A percentile compares a stretch with the other conserved stretches of the same genome.
Evolutionary conservation across 352 stramenopile species (phyloP).

Genomic region (Pythium monospermum): DNA sequence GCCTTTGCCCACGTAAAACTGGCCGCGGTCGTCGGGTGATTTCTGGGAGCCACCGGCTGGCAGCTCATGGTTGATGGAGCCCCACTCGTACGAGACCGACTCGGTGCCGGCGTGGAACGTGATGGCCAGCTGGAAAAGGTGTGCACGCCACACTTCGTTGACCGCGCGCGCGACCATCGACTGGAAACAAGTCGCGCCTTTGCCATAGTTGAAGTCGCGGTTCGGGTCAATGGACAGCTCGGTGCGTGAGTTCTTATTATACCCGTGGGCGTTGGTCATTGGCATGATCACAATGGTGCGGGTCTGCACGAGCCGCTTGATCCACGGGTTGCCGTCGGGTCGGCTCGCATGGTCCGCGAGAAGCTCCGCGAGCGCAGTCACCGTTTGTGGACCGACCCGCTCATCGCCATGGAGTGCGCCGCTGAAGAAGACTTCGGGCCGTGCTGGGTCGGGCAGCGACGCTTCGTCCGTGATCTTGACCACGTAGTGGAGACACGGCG

Average conservation of each 20-base stretch:
- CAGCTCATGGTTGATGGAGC: constrained; percentile 78
- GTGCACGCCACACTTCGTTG: constrained; percentile 94
- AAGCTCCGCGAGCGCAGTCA: constrained; percentile 67
- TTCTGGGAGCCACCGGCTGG: constrained; percentile 32
- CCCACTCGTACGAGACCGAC: constrained; percentile 96
- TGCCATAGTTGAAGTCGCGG: constrained; percentile 94
- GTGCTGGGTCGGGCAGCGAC: constrained; percentile 45
- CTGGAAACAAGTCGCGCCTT: constrained; percentile 83
- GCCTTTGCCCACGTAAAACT: constrained; percentile 41
- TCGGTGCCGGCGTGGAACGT: constrained; percentile 97
- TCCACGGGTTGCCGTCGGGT: constrained; percentile 40
- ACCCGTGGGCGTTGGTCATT: constrained; percentile 92
- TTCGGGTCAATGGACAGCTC: constrained; percentile 93
- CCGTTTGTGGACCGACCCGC: constrained; percentile 83
- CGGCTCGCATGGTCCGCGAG: constrained; percentile 52
- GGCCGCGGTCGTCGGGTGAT: constrained; percentile 48
- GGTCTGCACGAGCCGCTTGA: constrained; percentile 67
- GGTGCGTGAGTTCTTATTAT: constrained; percentile 65
- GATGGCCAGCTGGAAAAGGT: constrained; percentile 94
- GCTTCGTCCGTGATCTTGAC: constrained; percentile 81
- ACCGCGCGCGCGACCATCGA: constrained; percentile 91
- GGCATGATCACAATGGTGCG: constrained; percentile 45
- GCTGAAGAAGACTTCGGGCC: constrained; percentile 93
- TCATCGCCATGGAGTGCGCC: constrained; percentile 94
- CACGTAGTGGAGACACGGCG: constrained; percentile 71